These are phyloP conservation scores for Ambrosiella cleistominuta DNA, from an alignment of 2,329 filamentous ascomycete genomes.

Conservation along the genomic window DNA sequence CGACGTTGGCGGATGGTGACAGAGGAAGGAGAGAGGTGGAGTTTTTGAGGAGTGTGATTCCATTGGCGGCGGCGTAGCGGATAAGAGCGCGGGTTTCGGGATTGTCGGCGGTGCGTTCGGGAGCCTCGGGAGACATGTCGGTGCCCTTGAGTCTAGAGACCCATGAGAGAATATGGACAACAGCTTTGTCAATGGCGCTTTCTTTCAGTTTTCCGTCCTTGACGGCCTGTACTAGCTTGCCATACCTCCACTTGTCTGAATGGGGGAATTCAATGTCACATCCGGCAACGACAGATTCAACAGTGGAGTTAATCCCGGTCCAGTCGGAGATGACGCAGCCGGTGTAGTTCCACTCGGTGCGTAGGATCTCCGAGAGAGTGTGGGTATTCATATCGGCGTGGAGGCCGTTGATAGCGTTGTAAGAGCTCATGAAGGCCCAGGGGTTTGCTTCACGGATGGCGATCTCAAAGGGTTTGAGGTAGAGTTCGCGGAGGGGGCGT, in stretches of 20 bases:
- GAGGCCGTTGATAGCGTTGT: slow-evolving; percentile 48
- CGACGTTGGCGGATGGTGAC: slow-evolving; percentile 37
- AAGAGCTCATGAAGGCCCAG: slow-evolving; percentile 53
- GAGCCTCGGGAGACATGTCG: slow-evolving; percentile 37
- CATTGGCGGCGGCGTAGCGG: slow-evolving; percentile 41
- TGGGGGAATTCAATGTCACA: slow-evolving; percentile 42
- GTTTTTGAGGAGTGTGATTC: slow-evolving; percentile 48
- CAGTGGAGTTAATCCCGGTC: slow-evolving; percentile 38
- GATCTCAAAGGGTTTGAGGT: slow-evolving; percentile 60
- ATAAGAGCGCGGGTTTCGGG: slow-evolving; percentile 42
- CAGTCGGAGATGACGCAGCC: slow-evolving; percentile 44
- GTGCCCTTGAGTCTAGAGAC: slow-evolving; percentile 44
- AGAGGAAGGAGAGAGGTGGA: slow-evolving; percentile 41
- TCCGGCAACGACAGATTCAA: slow-evolving; percentile 36
- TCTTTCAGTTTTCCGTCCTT: slow-evolving; percentile 29
- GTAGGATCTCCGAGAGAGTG: slow-evolving; percentile 37
- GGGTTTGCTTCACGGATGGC: slow-evolving; percentile 50
- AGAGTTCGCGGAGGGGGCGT: slow-evolving; percentile 49
- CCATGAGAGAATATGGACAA: slow-evolving; percentile 40
- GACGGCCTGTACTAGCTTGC: slow-evolving; percentile 37
- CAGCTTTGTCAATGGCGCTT: slow-evolving; percentile 37
- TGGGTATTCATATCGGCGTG: slow-evolving; percentile 40
- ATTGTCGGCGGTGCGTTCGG: slow-evolving; percentile 38
- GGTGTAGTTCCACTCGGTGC: slow-evolving; percentile 45
- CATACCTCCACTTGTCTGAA: slow-evolving; percentile 36